Evolutionary conservation across 768 basidiomycete genomes (phyloP), one percentile per base, ranked within the genome.

Genomic region (Termitomyces sp.): DNA sequence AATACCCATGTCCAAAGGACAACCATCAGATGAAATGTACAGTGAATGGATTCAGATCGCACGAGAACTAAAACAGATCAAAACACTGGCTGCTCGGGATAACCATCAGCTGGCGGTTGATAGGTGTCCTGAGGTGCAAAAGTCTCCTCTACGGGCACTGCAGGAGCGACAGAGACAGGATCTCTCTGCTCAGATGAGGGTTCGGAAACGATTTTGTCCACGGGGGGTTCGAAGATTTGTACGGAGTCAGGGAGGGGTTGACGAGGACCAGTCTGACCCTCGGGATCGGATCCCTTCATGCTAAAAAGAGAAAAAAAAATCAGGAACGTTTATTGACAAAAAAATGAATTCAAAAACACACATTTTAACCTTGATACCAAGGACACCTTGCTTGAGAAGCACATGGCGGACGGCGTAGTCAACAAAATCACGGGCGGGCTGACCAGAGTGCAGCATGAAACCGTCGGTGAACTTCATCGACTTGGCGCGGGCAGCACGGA

Each of bases 341-440:
- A 36, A 18, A 24, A 42, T 36, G 24, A 8, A 13, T 28, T 54
- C 12, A 20, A 54, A 12, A 22, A 66, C 78, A 57, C 72, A 96
- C 95, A 98, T 99, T 82, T 98, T 99, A 72, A 99, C 97, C 79
- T 99, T 99, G 86, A 99, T 98, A 73, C 97, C 97, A 65, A 99
- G 86, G 55, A 99, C 97, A 87, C 97, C 97, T 76, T 99, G 97
- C 69, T 92, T 90, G 66, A 99, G 87, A 70, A 98, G 86, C 70
- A 98, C 97, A 82, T 99, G 97, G 68, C 97, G 88, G 70, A 98
- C 96, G 62, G 97, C 97, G 69, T 93, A 85, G 81, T 98, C 96
- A 65, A 99, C 95, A 70, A 96, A 99, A 75, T 99, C 97, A 58
- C 88, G 83, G 53, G 88, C 90, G 68, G 97, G 97, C 81, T 99